Conservation (phyloP, 352 stramenopile genomes). For the Saprolegnia diclina region DNA sequence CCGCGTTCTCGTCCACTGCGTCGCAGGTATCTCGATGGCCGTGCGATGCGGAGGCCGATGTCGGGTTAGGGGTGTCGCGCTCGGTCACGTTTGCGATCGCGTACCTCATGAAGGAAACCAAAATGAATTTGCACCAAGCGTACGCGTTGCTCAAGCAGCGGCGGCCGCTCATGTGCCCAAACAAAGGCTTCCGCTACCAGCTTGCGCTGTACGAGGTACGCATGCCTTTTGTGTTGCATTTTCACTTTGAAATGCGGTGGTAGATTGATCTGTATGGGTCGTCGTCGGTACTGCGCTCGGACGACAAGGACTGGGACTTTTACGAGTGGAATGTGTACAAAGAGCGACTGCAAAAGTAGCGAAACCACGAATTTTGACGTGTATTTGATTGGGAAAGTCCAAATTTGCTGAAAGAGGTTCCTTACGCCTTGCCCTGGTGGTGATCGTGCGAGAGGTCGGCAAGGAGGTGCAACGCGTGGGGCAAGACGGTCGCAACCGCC, state of each 20-base stretch:
- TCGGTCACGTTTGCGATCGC: conserved; percentile 29
- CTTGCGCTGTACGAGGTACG: conserved; percentile 27
- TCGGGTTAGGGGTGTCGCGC: conserved; percentile 22
- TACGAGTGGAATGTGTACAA: conserved; percentile 26
- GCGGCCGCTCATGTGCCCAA: conserved; percentile 24
- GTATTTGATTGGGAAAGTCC: no score
- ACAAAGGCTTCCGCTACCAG: conserved; percentile 20
- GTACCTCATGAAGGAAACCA: conserved; percentile 28
- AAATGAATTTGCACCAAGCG: conserved; percentile 19
- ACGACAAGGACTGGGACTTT: conserved; percentile 23
- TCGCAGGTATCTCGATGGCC: conserved; percentile 13
- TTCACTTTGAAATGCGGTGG: no score
- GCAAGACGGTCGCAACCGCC: conserved; percentile 59
- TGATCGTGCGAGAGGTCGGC: conserved; percentile 68
- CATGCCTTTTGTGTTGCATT: neutral
- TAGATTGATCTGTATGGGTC: conserved; percentile 24
- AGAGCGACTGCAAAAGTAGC: neutral
- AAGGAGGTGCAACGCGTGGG: conserved; percentile 68
- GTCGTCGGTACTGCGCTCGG: conserved; percentile 11
- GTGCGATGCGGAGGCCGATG: neutral
- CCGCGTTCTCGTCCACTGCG: conserved; percentile 30
- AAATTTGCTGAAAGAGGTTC: no score
- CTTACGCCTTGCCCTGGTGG: conserved; percentile 43
- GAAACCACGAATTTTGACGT: neutral
- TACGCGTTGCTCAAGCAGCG: conserved; percentile 15